These are phyloP conservation scores for Apiospora aurea DNA, from an alignment of 2,329 filamentous ascomycete species.

Conservation along the genomic window DNA sequence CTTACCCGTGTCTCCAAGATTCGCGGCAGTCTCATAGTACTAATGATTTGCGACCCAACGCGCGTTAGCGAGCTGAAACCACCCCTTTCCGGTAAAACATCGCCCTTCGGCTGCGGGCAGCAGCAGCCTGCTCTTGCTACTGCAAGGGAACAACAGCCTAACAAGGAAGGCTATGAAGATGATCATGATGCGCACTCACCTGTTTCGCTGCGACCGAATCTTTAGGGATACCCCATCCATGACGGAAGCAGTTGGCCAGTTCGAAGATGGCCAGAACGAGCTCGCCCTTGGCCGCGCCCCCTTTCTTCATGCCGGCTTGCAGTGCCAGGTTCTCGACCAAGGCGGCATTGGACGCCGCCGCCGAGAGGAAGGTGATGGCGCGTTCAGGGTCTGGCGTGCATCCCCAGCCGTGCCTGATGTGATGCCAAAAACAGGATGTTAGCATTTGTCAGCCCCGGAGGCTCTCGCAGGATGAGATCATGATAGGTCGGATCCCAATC, in stretches of 20 bases:
- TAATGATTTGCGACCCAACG: constrained; percentile 48
- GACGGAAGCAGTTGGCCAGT: constrained; percentile 88
- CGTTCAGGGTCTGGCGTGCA: constrained; percentile 73
- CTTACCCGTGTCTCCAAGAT: constrained; percentile 85
- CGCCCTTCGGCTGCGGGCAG: constrained; percentile 1
- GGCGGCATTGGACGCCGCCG: constrained; percentile 89
- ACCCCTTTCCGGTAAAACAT: background rate
- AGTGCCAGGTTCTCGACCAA: constrained; percentile 86
- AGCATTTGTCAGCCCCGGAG: background rate
- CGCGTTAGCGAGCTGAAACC: background rate
- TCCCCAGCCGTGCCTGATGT: constrained; percentile 87
- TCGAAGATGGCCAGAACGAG: constrained; percentile 96
- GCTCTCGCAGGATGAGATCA: background rate
- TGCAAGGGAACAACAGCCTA: background rate
- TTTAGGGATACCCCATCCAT: constrained; percentile 90
- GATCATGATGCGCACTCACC: constrained; percentile 50
- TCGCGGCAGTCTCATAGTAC: constrained; percentile 98
- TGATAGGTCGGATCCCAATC: background rate
- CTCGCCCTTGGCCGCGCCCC: constrained; percentile 94
- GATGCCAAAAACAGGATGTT: constrained; percentile 5
- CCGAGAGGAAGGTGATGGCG: constrained; percentile 84
- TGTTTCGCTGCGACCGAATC: constrained; percentile 85
- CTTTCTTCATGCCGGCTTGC: constrained; percentile 87
- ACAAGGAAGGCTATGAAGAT: background rate
- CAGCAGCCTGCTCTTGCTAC: background rate